Evolutionary conservation across 2,329 filamentous ascomycete species (phyloP), one percentile per base, ranked within the genome.

Genomic region (Hortaea sp.): DNA sequence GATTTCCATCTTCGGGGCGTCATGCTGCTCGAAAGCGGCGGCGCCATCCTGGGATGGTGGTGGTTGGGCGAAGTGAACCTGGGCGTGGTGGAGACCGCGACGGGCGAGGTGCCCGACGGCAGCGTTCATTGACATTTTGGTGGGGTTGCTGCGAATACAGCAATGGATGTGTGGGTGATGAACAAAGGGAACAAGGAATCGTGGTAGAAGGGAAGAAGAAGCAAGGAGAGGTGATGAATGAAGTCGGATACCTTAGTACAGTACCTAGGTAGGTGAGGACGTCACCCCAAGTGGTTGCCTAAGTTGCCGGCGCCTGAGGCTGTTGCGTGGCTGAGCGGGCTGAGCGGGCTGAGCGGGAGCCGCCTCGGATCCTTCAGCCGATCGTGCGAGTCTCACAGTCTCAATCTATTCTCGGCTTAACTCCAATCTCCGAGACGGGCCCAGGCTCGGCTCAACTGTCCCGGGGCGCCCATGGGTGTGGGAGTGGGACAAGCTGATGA

Each of bases 101-200:
- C 58, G 56, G 45, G 55, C 60, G 42, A 66, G 46, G 43, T 66
- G 63, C 38, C 56, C 54, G 30, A 63, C 42, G 29, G 59, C 32
- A n/a, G 32, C 32, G 32, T 35, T 35, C 7, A 13, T 35, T 28
- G 44, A 46, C 44, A 46, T 46, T 20, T 4, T 20, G 20, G 20
- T 20, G 20, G 20, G 7, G 29, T 35, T 27, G 37, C 37, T 12
- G 37, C 20, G 20, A 20, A 20, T 20, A 20, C 20, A 20, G 20
- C 20, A 20, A 20, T 20, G 2, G 4, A 20, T 20, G 32, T 35
- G 9, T 35, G 32, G 32, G 32, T 35, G 32, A 35, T 35, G 32
- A 10, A 20, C 10, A 12, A 39, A 39, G 37, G 10, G 13, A 39
- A n/a, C 7, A 39, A 13, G 13, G 3, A 7, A 5, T 39, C 7